Evolutionary conservation across 2,329 filamentous ascomycete genomes (phyloP).

Genomic region (Aspergillus eucalypticola): DNA sequence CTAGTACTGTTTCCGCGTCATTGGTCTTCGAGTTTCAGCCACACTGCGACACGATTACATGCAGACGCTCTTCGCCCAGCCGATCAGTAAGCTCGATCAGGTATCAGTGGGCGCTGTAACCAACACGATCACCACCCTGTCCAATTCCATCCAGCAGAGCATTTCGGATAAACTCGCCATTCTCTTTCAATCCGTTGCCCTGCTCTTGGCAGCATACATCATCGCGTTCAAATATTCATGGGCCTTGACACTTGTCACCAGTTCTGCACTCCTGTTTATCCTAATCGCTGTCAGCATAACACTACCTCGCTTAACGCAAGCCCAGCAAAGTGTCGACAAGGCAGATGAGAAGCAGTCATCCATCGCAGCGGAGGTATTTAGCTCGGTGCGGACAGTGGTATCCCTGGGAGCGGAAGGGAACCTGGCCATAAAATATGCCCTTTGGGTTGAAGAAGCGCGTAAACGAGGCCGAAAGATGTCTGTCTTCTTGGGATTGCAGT

Average conservation of each 20-base stretch:
- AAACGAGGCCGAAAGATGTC: constrained; percentile 33
- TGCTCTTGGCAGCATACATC: constrained; percentile 49
- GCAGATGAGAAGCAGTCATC: constrained; percentile 40
- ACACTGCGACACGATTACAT: constrained; percentile 54
- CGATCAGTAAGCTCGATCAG: constrained; percentile 52
- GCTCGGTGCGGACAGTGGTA: constrained; percentile 47
- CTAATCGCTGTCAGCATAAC: constrained; percentile 33
- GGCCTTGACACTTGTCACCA: constrained; percentile 54
- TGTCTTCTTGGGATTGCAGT: constrained; percentile 31
- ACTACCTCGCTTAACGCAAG: constrained; percentile 36
- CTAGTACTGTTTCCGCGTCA: constrained; percentile 51
- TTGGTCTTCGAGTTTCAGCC: constrained; percentile 53
- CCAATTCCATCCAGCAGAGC: constrained; percentile 56
- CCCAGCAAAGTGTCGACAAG: constrained; percentile 38
- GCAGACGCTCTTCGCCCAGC: constrained; percentile 51
- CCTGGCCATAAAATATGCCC: constrained; percentile 38
- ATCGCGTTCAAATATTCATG: constrained; percentile 56
- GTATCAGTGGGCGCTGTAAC: constrained; percentile 53
- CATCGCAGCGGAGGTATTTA: constrained; percentile 46
- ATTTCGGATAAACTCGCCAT: constrained; percentile 55
- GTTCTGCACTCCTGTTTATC: constrained; percentile 49
- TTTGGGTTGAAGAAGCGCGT: constrained; percentile 40
- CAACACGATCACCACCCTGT: constrained; percentile 54
- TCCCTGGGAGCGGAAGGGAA: constrained; percentile 45
- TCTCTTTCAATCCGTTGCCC: constrained; percentile 45